Evolutionary conservation across 176 grass and related monocot genomes (phyloP), one percentile per base, ranked within the genome.

Genomic region (Dendrocalamus sinicus): DNA sequence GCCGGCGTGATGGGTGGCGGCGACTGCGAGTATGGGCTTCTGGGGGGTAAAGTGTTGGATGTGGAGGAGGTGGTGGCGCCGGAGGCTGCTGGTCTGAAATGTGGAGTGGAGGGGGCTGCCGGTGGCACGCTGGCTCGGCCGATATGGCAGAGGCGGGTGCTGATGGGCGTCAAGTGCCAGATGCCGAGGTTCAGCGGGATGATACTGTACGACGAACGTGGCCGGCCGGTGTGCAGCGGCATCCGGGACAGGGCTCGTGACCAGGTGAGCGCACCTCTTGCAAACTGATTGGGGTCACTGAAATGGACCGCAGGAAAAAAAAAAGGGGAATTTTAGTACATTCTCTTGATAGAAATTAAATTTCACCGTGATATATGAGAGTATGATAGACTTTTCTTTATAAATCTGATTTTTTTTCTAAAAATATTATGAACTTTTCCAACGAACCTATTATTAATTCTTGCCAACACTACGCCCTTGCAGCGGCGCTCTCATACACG

Each of bases 161-260:
- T 89, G 51, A 89, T 89, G 82, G 88, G 88, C 61, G 82, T 80
- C 82, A 68, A 22, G 88, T 81, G 88, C 76, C 82, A 74, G 88
- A 51, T 89, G 28, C 88, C 88, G 20, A 72, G 77, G 70, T 89
- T 89, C 70, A 89, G 82, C 51, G 88, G 88, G 58, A 89, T 89
- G 88, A 43, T 89, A 16, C 76, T 89, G 4, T 89, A 89, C 67
- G 82, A 89, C 43, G 88, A 89, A 82, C 77, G 88, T 44, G 88
- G 88, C 52, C 60, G 76, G 22, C 88, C 82, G 3, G 76, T 85
- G 50, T 74, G 88, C 82, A 5, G 70, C 77, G 82, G 88, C 70
- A 0, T 89, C 76, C 14, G 76, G 28, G 88, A 89, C 70, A 60
- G 60, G 66, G 58, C 81, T 10, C 81, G 75, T 17, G 87, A 89